Evolutionary conservation across 768 basidiomycete species (phyloP), one percentile per base, ranked within the genome.

Genomic region (Trametes elegans): DNA sequence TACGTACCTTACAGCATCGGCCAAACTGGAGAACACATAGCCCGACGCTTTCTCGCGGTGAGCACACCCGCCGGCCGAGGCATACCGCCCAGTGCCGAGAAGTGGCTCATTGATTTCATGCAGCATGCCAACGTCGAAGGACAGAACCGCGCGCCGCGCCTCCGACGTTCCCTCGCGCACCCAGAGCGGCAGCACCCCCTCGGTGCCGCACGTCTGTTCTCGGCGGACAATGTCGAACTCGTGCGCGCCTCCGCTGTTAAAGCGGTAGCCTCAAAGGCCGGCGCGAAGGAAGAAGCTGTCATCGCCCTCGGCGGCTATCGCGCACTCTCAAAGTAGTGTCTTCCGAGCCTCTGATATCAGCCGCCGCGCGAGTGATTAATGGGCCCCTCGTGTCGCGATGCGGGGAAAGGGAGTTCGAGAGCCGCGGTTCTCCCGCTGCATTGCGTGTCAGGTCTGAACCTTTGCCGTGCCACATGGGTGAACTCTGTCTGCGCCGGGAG

Each of bases 221-320:
- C 11, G 19, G 35, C 29, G 51, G 24, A 53, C 51, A 44, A 53
- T 53, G 51, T 45, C 42, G n/a, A 26, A n/a, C 19, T 8, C 21
- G 42, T 21, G 35, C 34, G 51, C 51, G 42, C 28, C 51, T 38
- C 18, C 21, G 7, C 18, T 11, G 13, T 34, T 26, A 28, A 11
- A 36, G 36, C 38, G 42, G 51, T 44, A 44, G 19, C 34, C 38
- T 11, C 51, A 53, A 53, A 53, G 42, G 26, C 41, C 42, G 32
- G 41, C 42, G 31, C 26, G 51, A 53, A n/a, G n/a, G n/a, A n/a
- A n/a, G n/a, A n/a, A 53, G 51, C 24, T 44, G 51, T 35, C 42
- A 36, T 23, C 41, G 5, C 21, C 32, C 3, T 28, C 50, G 50
- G 51, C 10, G 51, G 42, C 34, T 44, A 42, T 44, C 44, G 42